These are phyloP conservation scores for Tremella fuciformis DNA, from an alignment of 768 basidiomycete species.

Conservation along the genomic window DNA sequence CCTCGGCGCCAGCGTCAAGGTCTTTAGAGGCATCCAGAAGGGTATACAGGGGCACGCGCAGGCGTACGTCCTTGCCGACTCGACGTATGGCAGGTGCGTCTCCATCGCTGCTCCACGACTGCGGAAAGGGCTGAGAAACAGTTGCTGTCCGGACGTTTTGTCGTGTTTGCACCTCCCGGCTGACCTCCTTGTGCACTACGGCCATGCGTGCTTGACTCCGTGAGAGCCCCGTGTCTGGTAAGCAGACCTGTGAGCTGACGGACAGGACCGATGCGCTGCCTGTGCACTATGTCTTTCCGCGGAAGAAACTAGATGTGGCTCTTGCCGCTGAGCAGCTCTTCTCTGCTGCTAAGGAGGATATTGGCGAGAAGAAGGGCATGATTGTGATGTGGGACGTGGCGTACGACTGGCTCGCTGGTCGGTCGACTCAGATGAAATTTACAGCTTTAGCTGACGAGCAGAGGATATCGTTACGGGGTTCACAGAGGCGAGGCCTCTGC, in stretches of 20 bases:
- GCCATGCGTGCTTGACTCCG: conserved; percentile 93
- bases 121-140: conserved; percentile 43
- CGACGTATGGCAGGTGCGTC: conserved; percentile 87
- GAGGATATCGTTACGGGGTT: conserved; percentile 31
- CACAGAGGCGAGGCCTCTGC: conserved; percentile 14
- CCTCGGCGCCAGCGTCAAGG: conserved; percentile 76
- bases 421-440: conserved; percentile 9
- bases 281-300: conserved; percentile 86
- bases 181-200: conserved; percentile 88
- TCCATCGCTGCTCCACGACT: too few relatives aligned
- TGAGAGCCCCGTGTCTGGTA: conserved; percentile 53
- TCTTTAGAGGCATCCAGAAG: conserved; percentile 67
- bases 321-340: conserved; percentile 37
- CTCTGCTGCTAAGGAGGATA: conserved; percentile 22
- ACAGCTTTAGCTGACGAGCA: conserved; percentile 12
- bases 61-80: conserved; percentile 91
- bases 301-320: conserved; percentile 62
- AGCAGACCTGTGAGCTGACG: neutral
- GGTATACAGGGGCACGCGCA: conserved; percentile 56
- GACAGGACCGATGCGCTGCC: conserved; percentile 78
- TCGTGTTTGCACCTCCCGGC: conserved; percentile 91
- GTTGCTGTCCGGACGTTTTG: conserved; percentile 96
- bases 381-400: conserved; percentile 73
- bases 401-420: conserved; percentile 68
- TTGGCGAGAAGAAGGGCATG: conserved; percentile 50